phyloP scores from a whole-genome alignment of 2,329 filamentous ascomycete genomes.

The Xylariaceae sp. region DNA sequence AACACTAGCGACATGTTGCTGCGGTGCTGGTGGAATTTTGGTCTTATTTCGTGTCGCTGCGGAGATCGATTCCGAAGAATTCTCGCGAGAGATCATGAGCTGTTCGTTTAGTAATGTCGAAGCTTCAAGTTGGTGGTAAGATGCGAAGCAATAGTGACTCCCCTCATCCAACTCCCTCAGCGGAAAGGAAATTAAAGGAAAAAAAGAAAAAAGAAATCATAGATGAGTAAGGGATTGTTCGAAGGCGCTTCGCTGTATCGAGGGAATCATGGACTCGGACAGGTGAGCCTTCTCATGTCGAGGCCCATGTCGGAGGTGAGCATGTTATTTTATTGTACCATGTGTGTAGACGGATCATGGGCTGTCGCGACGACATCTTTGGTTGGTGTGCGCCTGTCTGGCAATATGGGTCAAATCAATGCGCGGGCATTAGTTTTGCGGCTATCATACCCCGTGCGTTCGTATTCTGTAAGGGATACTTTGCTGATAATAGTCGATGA shows the following conservation, averaged over 20 bases:
- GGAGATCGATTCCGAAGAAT: slow-evolving; percentile 15
- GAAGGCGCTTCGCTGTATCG: too few species aligned
- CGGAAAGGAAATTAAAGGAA: too few species aligned
- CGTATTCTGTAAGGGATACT: too few species aligned
- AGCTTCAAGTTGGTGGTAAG: slow-evolving; percentile 27
- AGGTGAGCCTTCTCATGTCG: too few species aligned
- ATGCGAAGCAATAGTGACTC: slow-evolving; percentile 5
- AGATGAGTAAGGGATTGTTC: too few species aligned
- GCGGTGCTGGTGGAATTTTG: slow-evolving; percentile 13
- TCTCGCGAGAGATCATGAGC: not conserved
- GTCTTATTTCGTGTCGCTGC: slow-evolving; percentile 27
- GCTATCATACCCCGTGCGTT: too few species aligned
- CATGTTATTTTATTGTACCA: not conserved
- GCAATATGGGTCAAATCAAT: not conserved
- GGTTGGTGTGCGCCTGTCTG: too few species aligned
- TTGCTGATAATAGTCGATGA: too few species aligned
- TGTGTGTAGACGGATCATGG: not conserved
- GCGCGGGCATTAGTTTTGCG: not conserved
- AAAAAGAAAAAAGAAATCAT: too few species aligned
- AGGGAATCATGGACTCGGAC: too few species aligned
- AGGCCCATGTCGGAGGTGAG: too few species aligned
- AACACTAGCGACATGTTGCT: slow-evolving; percentile 20
- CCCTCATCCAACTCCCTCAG: not conserved
- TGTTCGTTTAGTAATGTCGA: slow-evolving; percentile 22
- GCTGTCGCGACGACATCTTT: not conserved